A percentile compares a stretch with the other conserved stretches of the same genome.
Evolutionary conservation across 257 asterid genomes (phyloP).

Genomic region (Scutellaria galericulata): DNA sequence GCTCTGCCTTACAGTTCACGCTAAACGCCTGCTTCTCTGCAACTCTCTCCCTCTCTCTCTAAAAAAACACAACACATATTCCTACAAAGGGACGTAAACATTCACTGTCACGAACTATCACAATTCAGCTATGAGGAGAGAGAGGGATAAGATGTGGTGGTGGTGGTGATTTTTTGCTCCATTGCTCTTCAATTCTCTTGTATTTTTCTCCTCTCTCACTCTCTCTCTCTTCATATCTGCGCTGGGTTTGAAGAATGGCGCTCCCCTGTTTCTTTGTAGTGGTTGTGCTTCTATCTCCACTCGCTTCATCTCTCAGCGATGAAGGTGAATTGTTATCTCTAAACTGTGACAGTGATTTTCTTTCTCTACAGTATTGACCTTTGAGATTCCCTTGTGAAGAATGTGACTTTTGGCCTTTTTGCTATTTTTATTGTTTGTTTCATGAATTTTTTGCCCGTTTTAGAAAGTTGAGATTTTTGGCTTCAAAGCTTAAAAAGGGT

Average conservation of each 20-base stretch:
- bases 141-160: slow-evolving; percentile 26
- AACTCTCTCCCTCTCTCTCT: slow-evolving; percentile 34
- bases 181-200: background rate
- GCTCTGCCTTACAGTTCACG: slow-evolving; percentile 87
- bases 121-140: slow-evolving; percentile 33
- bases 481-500: slow-evolving; percentile 31
- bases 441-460: slow-evolving; percentile 27
- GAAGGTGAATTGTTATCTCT: slow-evolving; percentile 53
- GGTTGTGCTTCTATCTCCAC: slow-evolving; percentile 42
- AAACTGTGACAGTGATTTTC: background rate
- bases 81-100: slow-evolving; percentile 29
- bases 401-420: slow-evolving; percentile 34
- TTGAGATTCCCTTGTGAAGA: slow-evolving; percentile 25
- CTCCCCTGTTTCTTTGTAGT: slow-evolving; percentile 25
- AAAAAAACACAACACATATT: slow-evolving; percentile 35
- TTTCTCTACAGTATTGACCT: background rate
- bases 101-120: slow-evolving; percentile 36
- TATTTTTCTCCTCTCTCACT: background rate
- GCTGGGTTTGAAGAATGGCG: background rate
- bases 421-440: slow-evolving; percentile 23
- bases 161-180: slow-evolving; percentile 2
- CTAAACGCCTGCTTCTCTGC: slow-evolving; percentile 87
- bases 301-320: slow-evolving; percentile 51
- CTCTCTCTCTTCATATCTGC: background rate
- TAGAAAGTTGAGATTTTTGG: slow-evolving; percentile 39